These are phyloP conservation scores for Tricholoma sp. DNA, from an alignment of 768 basidiomycete genomes.

Conservation along the genomic window DNA sequence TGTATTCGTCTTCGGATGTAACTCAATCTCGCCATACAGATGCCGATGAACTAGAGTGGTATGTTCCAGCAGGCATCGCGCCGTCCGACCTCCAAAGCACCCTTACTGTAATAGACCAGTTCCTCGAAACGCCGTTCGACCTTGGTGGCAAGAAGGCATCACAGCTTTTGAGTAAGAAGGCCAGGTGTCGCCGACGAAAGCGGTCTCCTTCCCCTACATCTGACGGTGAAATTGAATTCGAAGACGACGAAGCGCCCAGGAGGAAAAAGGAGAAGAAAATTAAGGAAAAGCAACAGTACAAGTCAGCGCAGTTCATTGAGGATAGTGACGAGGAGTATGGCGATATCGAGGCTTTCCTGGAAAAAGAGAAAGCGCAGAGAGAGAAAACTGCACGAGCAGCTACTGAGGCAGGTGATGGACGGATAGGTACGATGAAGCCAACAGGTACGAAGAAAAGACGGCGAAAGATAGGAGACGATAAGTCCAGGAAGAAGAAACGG, in stretches of 20 bases:
- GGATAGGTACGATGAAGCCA: slow-evolving; percentile 51
- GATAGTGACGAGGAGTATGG: slow-evolving; percentile 85
- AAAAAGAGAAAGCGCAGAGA: slow-evolving; percentile 60
- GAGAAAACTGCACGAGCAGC: slow-evolving; percentile 46
- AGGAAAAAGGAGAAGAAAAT: slow-evolving; percentile 63
- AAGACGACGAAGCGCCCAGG: slow-evolving; percentile 31
- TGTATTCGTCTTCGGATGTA: neutral
- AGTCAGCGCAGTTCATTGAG: slow-evolving; percentile 87
- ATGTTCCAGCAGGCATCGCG: slow-evolving; percentile 65
- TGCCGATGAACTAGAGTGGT: slow-evolving; percentile 78
- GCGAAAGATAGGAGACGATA: slow-evolving; percentile 31
- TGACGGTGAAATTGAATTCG: slow-evolving; percentile 31
- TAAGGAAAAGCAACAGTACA: slow-evolving; percentile 61
- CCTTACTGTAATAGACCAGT: slow-evolving; percentile 77
- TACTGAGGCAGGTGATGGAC: slow-evolving; percentile 32
- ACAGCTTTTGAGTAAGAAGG: slow-evolving; percentile 65
- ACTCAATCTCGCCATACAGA: slow-evolving; percentile 30
- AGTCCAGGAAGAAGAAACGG: slow-evolving; percentile 26
- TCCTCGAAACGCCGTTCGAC: slow-evolving; percentile 76
- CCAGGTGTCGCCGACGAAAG: slow-evolving; percentile 47
- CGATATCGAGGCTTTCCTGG: slow-evolving; percentile 80
- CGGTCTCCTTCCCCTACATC: slow-evolving; percentile 43
- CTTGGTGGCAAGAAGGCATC: slow-evolving; percentile 72
- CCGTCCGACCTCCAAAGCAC: slow-evolving; percentile 66
- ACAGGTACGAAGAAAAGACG: slow-evolving; percentile 45